Evolutionary conservation across 306 rosid species (phyloP).

Genomic region (Geum urbanum): DNA sequence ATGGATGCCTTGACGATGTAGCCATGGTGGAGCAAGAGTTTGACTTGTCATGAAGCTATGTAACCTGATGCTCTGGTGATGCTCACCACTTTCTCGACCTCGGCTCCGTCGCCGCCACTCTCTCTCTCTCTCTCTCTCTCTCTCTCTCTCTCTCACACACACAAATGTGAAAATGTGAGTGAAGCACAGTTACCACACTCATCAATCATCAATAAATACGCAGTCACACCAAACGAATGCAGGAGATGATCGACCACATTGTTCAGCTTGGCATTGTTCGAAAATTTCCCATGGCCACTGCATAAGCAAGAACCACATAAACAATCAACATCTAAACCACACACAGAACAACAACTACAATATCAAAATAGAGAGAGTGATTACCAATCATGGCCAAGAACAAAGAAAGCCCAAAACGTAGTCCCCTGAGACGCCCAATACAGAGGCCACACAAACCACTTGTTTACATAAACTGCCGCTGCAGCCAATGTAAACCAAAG

Average conservation of each 20-base stretch:
- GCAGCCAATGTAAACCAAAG: no score
- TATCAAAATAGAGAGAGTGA: not conserved
- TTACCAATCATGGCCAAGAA: constrained; percentile 88
- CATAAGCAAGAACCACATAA: constrained; percentile 24
- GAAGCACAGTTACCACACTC: no score
- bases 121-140: no score
- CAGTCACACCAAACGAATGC: constrained; percentile 61
- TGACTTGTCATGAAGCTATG: constrained; percentile 25
- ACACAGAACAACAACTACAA: constrained; percentile 6
- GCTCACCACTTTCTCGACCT: not conserved
- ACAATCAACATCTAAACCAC: constrained; percentile 9
- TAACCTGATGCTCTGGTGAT: constrained; percentile 13
- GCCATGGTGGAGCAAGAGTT: constrained; percentile 8
- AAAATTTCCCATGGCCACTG: constrained; percentile 85
- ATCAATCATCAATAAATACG: not conserved
- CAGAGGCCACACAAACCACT: no score
- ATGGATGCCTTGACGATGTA: not conserved
- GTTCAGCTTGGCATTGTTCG: constrained; percentile 53
- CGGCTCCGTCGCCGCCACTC: not conserved
- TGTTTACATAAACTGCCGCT: no score
- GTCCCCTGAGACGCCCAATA: constrained; percentile 15
- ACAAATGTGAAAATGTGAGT: no score
- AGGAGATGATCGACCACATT: constrained; percentile 67
- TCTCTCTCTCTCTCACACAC: no score
- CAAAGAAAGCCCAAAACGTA: constrained; percentile 84